phyloP scores from a whole-genome alignment of 2,329 filamentous ascomycete species.

The Ploettnerulaceae sp. region DNA sequence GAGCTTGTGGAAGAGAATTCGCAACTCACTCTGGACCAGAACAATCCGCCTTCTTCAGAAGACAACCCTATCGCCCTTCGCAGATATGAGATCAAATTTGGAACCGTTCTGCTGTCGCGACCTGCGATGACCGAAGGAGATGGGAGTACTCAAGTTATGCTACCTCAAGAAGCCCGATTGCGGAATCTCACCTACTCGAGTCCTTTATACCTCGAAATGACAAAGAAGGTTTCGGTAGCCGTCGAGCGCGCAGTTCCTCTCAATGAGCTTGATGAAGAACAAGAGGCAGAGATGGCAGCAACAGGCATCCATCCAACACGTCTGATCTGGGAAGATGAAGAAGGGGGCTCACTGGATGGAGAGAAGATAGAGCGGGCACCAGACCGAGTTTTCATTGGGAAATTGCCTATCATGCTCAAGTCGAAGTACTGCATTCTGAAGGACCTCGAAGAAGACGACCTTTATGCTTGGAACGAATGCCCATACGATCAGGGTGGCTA shows the following conservation, averaged over 20 bases:
- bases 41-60: slow-evolving; percentile 69
- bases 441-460: slow-evolving; percentile 74
- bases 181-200: slow-evolving; percentile 94
- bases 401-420: slow-evolving; percentile 96
- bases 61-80: slow-evolving; percentile 80
- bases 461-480: slow-evolving; percentile 92
- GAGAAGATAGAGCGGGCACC: slow-evolving; percentile 47
- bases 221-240: slow-evolving; percentile 77
- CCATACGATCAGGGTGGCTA: slow-evolving; percentile 98
- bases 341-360: slow-evolving; percentile 33
- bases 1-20: slow-evolving; percentile 91
- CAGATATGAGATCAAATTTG: slow-evolving; percentile 93
- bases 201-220: slow-evolving; percentile 84
- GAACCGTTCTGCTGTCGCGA: slow-evolving; percentile 79
- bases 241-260: slow-evolving; percentile 66
- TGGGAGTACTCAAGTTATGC: slow-evolving; percentile 76
- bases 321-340: slow-evolving; percentile 55
- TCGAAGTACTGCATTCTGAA: slow-evolving; percentile 91
- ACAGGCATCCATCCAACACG: slow-evolving; percentile 55
- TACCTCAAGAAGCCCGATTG: slow-evolving; percentile 91
- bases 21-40: slow-evolving; percentile 88
- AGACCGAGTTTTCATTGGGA: slow-evolving; percentile 77
- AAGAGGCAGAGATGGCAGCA: slow-evolving; percentile 49
- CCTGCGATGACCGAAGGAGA: slow-evolving; percentile 92
- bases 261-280: slow-evolving; percentile 64